phyloP scores from a whole-genome alignment of 257 asterid genomes.

The Misopates orontium region DNA sequence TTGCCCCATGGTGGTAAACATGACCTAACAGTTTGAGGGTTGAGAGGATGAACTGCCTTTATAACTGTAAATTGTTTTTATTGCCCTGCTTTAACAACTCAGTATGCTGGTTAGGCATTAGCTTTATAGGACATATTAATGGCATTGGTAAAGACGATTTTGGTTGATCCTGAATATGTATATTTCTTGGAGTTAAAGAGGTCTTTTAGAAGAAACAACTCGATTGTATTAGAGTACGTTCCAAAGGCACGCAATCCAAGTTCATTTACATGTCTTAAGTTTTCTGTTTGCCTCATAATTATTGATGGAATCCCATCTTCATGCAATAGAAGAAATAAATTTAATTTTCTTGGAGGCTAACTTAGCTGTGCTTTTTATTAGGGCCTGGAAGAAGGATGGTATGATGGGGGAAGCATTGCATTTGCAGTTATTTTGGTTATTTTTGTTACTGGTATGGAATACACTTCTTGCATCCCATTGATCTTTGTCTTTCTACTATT shows the following conservation, averaged over 20 bases:
- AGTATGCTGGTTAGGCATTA: background rate
- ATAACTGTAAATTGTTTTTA: background rate
- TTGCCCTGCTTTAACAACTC: background rate
- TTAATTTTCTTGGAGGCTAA: background rate
- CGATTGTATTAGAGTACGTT: background rate
- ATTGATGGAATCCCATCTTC: conserved; percentile 10
- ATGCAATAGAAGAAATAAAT: conserved; percentile 11
- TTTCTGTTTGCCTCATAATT: conserved; percentile 9
- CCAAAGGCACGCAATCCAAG: conserved; percentile 8
- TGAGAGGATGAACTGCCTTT: background rate
- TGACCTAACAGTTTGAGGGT: background rate
- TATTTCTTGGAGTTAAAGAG: background rate
- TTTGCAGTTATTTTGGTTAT: conserved; percentile 96
- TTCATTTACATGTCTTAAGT: background rate
- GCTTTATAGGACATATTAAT: background rate
- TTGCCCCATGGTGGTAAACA: conserved; percentile 1
- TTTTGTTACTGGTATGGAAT: conserved; percentile 68
- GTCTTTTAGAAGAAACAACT: background rate
- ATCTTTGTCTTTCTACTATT: conserved; percentile 1
- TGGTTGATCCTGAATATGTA: conserved; percentile 8
- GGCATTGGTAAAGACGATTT: background rate
- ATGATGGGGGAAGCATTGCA: conserved; percentile 96
- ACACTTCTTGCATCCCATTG: conserved; percentile 7
- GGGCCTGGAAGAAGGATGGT: conserved; percentile 92
- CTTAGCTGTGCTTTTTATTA: conserved; percentile 26